A percentile compares a stretch with the other conserved stretches of the same genome.
Conservation (phyloP, 164 flowering plant genomes). For the Magnolia kwangsiensis region DNA sequence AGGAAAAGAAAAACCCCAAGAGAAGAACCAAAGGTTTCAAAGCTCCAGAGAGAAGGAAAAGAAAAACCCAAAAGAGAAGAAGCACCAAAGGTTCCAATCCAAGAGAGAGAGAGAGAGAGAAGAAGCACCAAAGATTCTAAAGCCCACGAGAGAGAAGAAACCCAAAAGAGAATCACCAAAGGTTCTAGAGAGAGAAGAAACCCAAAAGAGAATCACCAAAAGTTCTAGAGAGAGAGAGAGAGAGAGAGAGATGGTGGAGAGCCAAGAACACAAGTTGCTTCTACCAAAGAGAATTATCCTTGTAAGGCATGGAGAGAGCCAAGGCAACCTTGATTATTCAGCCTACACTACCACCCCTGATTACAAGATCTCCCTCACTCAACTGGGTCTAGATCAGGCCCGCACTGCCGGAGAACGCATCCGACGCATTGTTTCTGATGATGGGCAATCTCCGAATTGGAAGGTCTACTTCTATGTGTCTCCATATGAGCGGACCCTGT, state of each 20-base stretch:
- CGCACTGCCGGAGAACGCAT: conserved; percentile 49
- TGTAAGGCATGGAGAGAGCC: conserved; percentile 87
- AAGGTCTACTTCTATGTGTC: conserved; percentile 88
- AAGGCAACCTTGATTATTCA: conserved; percentile 63
- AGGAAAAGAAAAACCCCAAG: no score
- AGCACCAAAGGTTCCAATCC: no score
- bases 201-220: no score
- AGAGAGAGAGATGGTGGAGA: background rate
- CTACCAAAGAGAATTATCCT: conserved; percentile 79
- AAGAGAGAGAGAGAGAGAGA: no score
- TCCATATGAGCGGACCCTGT: conserved; percentile 73
- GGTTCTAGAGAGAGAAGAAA: background rate
- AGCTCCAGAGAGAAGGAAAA: no score
- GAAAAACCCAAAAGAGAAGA: no score
- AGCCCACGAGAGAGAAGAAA: background rate
- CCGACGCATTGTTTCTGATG: conserved; percentile 30
- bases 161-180: no score
- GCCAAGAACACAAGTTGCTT: background rate
- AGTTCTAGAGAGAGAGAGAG: background rate
- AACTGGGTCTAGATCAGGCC: conserved; percentile 54
- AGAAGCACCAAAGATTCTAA: no score
- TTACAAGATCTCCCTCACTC: conserved; percentile 69
- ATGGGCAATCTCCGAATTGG: conserved; percentile 29
- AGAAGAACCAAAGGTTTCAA: no score
- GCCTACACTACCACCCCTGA: conserved; percentile 81